Evolutionary conservation across 1,284 basidiomycete species (phyloP), one percentile per base, ranked within the genome.

Genomic region (Agaricales sp.): DNA sequence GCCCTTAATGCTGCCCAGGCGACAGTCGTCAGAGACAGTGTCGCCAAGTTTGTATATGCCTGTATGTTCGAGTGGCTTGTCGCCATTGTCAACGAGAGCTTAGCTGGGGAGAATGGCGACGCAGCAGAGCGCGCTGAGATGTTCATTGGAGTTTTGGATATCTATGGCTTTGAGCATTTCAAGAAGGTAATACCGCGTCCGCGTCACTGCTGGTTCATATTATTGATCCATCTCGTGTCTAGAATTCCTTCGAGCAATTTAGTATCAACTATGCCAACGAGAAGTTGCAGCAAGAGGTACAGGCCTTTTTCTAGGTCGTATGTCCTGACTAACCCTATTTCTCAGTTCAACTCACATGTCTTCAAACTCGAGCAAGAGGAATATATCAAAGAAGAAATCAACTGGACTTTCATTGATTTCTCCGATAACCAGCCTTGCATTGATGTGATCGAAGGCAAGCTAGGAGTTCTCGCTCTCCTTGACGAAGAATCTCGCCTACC

Each of bases 261-360:
- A 97, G 94, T 66, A 99, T 99, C 73, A 99, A 99, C 65, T 99
- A 98, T 65, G 96, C 96, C 43, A 99, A 99, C 61, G 96, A 99
- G 68, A 98, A 99, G 64, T 67, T 96, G 25, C 93, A 96, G 59
- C 93, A 96, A 64, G 91, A 95, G 78, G 90, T 89, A 57, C 30
- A 64, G 54, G 25, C 16, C 44, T 37, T 12, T 25, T 24, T 23
- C 35, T 22, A 35, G 23, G 3, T 23, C 45, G 6, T 46, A 22
- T 18, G 22, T 51, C 51, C 24, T 50, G 14, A 25, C 57, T 63
- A 43, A 60, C 24, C 26, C 54, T 49, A 49, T 22, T 25, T 47
- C 25, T 22, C 51, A 93, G 87, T 96, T 96, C 71, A 96, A 96
- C 59, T 94, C 92, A 1, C 96, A 99, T 63, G 96, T 99, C 49